phyloP scores from a whole-genome alignment of 1,284 basidiomycete species.

The Cutaneotrichosporon sp. region DNA sequence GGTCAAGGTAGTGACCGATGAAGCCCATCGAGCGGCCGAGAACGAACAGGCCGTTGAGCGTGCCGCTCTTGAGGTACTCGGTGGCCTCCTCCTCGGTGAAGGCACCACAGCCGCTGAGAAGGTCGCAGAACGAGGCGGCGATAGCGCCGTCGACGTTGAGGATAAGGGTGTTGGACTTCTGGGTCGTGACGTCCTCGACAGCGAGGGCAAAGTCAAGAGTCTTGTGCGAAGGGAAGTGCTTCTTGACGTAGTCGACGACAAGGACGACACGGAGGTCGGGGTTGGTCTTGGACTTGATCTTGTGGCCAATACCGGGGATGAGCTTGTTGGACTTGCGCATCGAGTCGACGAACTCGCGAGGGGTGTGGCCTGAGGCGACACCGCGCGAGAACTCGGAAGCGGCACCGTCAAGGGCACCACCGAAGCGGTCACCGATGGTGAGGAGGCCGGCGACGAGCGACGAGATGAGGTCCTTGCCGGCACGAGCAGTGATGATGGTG shows the following conservation, averaged over 20 bases:
- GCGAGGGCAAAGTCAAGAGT: constrained; percentile 97
- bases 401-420: constrained; percentile 98
- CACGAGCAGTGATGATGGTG: constrained; percentile 97
- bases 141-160: constrained; percentile 97
- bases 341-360: constrained; percentile 95
- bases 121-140: constrained; percentile 95
- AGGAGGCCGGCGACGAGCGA: constrained; percentile 93
- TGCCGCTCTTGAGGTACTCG: constrained; percentile 82
- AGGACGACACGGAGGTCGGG: constrained; percentile 95
- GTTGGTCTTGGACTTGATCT: constrained; percentile 99
- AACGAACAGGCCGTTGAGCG: constrained; percentile 92
- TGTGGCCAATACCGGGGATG: constrained; percentile 97
- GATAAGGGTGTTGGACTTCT: constrained; percentile 94
- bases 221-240: constrained; percentile 89
- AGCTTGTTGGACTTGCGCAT: constrained; percentile 95
- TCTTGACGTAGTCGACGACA: constrained; percentile 93
- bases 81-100: constrained; percentile 95
- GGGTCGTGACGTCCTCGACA: constrained; percentile 94
- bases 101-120: constrained; percentile 87
- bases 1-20: constrained; percentile 63
- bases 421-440: constrained; percentile 97
- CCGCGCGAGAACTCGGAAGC: constrained; percentile 93
- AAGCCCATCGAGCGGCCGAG: constrained; percentile 96
- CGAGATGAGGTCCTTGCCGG: constrained; percentile 97
- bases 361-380: constrained; percentile 84